phyloP scores from a whole-genome alignment of 2,329 filamentous ascomycete genomes.

The Bertia moriformis region DNA sequence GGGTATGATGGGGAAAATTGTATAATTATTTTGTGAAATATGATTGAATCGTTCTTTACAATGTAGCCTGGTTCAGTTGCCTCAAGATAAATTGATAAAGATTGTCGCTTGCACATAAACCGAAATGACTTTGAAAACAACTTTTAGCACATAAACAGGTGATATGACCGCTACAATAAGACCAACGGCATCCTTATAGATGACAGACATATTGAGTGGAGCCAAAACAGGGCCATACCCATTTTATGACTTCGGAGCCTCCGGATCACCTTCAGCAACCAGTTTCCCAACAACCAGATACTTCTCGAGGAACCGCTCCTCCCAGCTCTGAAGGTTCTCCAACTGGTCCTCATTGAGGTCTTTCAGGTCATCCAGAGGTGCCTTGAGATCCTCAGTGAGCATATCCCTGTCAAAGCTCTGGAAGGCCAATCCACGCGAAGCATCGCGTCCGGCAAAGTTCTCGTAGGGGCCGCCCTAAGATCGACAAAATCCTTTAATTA shows the following conservation, averaged over 20 bases:
- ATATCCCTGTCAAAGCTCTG: slow-evolving; percentile 64
- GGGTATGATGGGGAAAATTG: too few species aligned
- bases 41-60: too few species aligned
- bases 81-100: too few species aligned
- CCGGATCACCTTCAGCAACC: slow-evolving; percentile 17
- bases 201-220: too few species aligned
- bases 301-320: slow-evolving; percentile 60
- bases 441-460: slow-evolving; percentile 62
- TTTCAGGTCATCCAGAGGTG: slow-evolving; percentile 44
- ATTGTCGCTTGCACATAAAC: too few species aligned
- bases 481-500: not conserved
- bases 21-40: too few species aligned
- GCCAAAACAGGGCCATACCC: too few species aligned
- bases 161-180: too few species aligned
- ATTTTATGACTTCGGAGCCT: not conserved
- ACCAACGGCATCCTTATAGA: too few species aligned
- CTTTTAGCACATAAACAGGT: too few species aligned
- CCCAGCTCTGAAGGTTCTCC: slow-evolving; percentile 56
- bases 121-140: too few species aligned
- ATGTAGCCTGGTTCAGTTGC: too few species aligned
- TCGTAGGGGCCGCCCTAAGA: slow-evolving; percentile 50
- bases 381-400: slow-evolving; percentile 56
- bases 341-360: slow-evolving; percentile 45
- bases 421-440: slow-evolving; percentile 53
- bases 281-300: slow-evolving; percentile 59